A percentile compares a stretch with the other conserved stretches of the same genome.
These are phyloP conservation scores for Marsdenia floribunda DNA, from an alignment of 257 asterid genomes.

Conservation along the genomic window DNA sequence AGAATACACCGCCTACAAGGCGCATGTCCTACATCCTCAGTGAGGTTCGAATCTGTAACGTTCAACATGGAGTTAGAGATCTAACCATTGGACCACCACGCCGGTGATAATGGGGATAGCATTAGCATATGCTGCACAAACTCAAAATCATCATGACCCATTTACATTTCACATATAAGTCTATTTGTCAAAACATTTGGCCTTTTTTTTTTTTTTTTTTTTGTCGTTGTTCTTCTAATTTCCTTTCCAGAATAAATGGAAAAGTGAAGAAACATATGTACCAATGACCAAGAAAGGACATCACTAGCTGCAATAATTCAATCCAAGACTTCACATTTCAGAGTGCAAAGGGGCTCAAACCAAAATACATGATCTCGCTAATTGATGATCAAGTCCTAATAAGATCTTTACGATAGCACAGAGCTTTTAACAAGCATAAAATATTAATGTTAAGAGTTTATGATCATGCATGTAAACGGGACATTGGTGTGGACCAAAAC, in stretches of 20 bases:
- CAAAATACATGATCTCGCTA: neutral
- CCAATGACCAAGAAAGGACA: no score
- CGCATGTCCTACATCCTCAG: no score
- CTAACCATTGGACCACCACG: no score
- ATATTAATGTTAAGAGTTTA: neutral
- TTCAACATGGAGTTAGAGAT: no score
- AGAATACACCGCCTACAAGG: no score
- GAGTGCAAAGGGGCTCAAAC: neutral
- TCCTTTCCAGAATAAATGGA: neutral
- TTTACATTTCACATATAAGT: neutral
- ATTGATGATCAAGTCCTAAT: neutral
- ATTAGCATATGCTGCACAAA: conserved; percentile 63
- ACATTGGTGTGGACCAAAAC: no score
- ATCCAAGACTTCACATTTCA: neutral
- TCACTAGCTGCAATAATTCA: neutral
- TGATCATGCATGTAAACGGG: neutral
- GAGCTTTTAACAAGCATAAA: neutral
- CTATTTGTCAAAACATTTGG: neutral
- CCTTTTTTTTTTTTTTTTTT: neutral
- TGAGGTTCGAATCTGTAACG: no score
- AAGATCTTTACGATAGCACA: neutral
- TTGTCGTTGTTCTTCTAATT: neutral
- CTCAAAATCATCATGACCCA: conserved; percentile 1
- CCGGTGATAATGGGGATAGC: no score
- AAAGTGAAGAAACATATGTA: neutral